Percentiles rank a stretch among this genome's conserved stretches.
These are phyloP conservation scores for Lecanicillium sp. DNA, from an alignment of 2,329 filamentous ascomycete species.

Conservation along the genomic window DNA sequence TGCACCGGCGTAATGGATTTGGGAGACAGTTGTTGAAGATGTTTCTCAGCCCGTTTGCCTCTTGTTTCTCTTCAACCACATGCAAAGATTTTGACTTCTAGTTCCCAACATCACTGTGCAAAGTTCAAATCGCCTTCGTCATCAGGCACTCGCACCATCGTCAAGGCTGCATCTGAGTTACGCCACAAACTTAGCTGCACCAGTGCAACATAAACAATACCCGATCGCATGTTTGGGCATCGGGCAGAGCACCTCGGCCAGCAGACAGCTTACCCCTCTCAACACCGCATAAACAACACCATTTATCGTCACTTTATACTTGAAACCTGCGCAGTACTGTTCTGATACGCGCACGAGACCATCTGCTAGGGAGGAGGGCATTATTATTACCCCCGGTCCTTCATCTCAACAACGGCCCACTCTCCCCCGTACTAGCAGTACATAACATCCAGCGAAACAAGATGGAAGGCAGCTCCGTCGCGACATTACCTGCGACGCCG, in stretches of 20 bases:
- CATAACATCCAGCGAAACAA: not conserved
- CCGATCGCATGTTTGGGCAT: not conserved
- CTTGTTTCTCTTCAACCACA: not conserved
- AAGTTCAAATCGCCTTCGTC: not conserved
- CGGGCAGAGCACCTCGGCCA: not conserved
- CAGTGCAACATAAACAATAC: too few relatives aligned
- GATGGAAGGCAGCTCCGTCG: slow-evolving; percentile 6
- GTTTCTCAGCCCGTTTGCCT: not conserved
- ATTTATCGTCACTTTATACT: not conserved
- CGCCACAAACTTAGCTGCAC: too few relatives aligned
- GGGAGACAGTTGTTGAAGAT: not conserved
- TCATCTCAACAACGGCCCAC: slow-evolving; percentile 7
- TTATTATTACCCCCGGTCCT: slow-evolving; percentile 2
- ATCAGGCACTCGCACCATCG: not conserved
- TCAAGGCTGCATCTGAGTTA: too few relatives aligned
- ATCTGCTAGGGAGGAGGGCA: not conserved
- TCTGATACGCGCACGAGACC: not conserved
- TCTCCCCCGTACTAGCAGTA: slow-evolving; percentile 4
- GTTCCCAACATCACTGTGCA: not conserved
- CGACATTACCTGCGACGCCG: slow-evolving; percentile 5
- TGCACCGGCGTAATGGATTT: not conserved
- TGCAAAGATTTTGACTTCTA: not conserved
- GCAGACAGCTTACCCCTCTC: not conserved
- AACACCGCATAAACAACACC: not conserved
- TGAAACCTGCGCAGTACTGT: not conserved